These are phyloP conservation scores for Colletotrichum sp. DNA, from an alignment of 2,329 filamentous ascomycete genomes.

Conservation along the genomic window DNA sequence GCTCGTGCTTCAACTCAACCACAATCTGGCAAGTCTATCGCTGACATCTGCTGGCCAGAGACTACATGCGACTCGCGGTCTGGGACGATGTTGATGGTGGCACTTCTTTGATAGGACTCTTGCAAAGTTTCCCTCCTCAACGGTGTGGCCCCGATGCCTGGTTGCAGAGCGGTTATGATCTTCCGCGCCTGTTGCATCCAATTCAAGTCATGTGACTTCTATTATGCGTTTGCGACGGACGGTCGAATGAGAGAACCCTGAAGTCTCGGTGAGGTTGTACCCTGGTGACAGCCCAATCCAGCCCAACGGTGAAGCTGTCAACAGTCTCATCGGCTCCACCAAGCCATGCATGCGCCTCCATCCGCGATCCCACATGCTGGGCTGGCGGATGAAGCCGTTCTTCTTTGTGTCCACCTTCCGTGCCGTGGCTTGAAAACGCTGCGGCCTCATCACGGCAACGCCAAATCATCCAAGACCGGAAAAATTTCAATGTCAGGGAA, in stretches of 20 bases:
- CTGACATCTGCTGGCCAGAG: background rate
- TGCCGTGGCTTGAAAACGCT: background rate
- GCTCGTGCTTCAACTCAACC: slow-evolving; percentile 6
- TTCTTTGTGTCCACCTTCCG: background rate
- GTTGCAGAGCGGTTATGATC: background rate
- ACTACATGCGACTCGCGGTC: background rate
- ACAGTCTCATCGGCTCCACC: background rate
- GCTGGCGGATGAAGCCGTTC: slow-evolving; percentile 18
- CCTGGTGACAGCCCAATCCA: slow-evolving; percentile 13
- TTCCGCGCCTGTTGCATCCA: background rate
- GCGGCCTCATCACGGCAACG: background rate
- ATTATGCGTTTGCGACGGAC: background rate
- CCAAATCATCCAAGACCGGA: background rate
- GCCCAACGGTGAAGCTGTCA: slow-evolving; percentile 11
- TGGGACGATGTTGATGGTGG: background rate
- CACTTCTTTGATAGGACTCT: background rate
- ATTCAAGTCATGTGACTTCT: background rate
- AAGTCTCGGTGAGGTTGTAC: slow-evolving; percentile 12
- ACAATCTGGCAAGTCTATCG: background rate
- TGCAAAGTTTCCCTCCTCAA: background rate
- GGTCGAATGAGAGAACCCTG: background rate
- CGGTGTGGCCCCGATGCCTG: background rate
- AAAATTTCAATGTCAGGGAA: background rate
- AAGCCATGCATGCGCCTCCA: background rate
- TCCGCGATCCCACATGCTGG: slow-evolving; percentile 9